Evolutionary conservation across 148 eudicot genomes (phyloP).

Genomic region (Rhododendron henanense): DNA sequence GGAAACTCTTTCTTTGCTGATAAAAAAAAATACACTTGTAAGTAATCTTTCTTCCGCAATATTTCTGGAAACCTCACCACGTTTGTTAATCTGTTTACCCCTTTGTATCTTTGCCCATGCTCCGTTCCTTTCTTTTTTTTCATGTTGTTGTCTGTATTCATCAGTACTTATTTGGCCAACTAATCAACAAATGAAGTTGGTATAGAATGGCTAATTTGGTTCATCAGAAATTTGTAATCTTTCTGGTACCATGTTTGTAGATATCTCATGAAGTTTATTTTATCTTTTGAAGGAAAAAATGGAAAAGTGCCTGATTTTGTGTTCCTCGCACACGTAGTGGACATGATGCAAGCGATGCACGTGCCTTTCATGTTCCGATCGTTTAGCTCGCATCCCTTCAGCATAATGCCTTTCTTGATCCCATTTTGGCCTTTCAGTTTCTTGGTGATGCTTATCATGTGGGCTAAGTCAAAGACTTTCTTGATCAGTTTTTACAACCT

Average conservation of each 20-base stretch:
- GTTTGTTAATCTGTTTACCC: neutral
- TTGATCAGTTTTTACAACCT: slow-evolving; percentile 37
- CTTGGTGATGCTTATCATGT: slow-evolving; percentile 41
- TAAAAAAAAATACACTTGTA: neutral
- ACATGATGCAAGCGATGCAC: slow-evolving; percentile 40
- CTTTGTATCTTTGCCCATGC: neutral
- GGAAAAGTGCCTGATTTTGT: slow-evolving; percentile 50
- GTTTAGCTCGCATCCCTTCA: slow-evolving; percentile 41
- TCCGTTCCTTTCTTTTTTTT: neutral
- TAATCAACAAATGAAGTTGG: neutral
- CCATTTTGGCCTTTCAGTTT: slow-evolving; percentile 41
- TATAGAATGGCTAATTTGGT: neutral
- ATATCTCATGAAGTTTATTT: neutral
- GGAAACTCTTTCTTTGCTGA: too few relatives aligned
- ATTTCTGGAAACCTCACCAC: neutral
- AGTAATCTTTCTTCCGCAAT: neutral
- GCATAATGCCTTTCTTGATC: slow-evolving; percentile 26
- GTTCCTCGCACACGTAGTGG: slow-evolving; percentile 51
- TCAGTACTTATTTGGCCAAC: neutral
- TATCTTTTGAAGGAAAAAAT: slow-evolving; percentile 24
- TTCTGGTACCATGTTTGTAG: neutral
- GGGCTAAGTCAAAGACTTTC: slow-evolving; percentile 48
- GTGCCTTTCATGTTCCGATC: slow-evolving; percentile 40
- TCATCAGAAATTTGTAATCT: neutral
- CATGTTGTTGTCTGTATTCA: neutral